Percentiles rank a stretch among this genome's conserved stretches.
Conservation (phyloP, 306 rosid species). For the Begonia masoniana region DNA sequence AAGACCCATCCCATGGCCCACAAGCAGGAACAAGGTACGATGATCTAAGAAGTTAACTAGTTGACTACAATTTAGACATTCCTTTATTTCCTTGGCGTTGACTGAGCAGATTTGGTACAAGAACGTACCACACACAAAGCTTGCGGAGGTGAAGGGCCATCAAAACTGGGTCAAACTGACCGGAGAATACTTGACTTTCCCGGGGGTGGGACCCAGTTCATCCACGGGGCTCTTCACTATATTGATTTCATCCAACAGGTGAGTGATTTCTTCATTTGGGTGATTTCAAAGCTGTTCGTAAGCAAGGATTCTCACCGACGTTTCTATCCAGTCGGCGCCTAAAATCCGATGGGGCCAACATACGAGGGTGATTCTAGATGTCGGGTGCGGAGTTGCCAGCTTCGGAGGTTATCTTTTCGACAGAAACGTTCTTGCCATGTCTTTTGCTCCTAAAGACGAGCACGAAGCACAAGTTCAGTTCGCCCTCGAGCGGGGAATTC, state of each 20-base stretch:
- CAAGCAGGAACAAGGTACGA: slow-evolving; percentile 69
- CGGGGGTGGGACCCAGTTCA: slow-evolving; percentile 93
- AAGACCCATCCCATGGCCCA: slow-evolving; percentile 51
- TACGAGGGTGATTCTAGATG: slow-evolving; percentile 70
- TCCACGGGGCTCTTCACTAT: slow-evolving; percentile 85
- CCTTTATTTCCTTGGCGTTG: slow-evolving; percentile 2
- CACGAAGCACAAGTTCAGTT: slow-evolving; percentile 95
- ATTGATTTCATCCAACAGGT: slow-evolving; percentile 77
- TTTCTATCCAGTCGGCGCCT: slow-evolving; percentile 44
- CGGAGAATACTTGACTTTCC: slow-evolving; percentile 85
- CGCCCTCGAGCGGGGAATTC: slow-evolving; percentile 90
- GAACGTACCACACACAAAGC: slow-evolving; percentile 61
- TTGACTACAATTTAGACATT: too few relatives aligned
- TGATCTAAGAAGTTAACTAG: background rate
- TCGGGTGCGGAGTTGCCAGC: slow-evolving; percentile 95
- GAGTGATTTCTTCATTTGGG: background rate
- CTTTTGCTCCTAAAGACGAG: slow-evolving; percentile 95
- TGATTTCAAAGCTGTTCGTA: too few relatives aligned
- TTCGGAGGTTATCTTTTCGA: slow-evolving; percentile 84
- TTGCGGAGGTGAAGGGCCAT: slow-evolving; percentile 90
- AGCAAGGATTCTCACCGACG: too few relatives aligned
- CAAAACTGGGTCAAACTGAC: slow-evolving; percentile 89
- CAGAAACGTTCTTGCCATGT: slow-evolving; percentile 72
- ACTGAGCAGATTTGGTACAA: slow-evolving; percentile 60
- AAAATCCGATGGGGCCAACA: slow-evolving; percentile 62